phyloP scores from a whole-genome alignment of 2,329 filamentous ascomycete species.

The Pseudocercospora fuligena region DNA sequence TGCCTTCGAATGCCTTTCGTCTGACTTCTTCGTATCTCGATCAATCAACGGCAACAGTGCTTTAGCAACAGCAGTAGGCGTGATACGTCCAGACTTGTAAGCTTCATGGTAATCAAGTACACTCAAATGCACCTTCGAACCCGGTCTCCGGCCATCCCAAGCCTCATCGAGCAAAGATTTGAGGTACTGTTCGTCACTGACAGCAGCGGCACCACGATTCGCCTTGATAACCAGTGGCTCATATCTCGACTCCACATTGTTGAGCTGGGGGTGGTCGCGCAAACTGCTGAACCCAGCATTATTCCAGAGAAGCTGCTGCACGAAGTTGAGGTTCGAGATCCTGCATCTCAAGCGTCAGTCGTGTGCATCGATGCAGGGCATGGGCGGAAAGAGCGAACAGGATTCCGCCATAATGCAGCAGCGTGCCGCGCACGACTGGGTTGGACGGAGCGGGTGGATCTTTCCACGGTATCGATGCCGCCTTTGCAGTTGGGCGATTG shows the following conservation, averaged over 20 bases:
- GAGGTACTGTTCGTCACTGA: constrained; percentile 18
- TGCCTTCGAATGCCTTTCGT: constrained; percentile 68
- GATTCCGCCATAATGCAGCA: constrained; percentile 65
- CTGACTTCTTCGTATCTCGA: constrained; percentile 56
- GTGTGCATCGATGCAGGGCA: not conserved
- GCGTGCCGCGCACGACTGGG: constrained; percentile 37
- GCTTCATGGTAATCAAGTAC: constrained; percentile 76
- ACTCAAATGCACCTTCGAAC: constrained; percentile 49
- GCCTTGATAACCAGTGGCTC: constrained; percentile 63
- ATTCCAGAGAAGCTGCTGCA: constrained; percentile 71
- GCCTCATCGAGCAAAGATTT: constrained; percentile 22
- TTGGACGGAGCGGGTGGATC: constrained; percentile 15
- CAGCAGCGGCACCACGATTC: constrained; percentile 26
- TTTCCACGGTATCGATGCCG: constrained; percentile 62
- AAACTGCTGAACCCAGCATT: constrained; percentile 71
- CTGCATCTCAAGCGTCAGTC: constrained; percentile 45
- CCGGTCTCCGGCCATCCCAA: constrained; percentile 31
- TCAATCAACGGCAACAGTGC: constrained; percentile 73
- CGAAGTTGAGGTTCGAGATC: constrained; percentile 59
- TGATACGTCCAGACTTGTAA: constrained; percentile 71
- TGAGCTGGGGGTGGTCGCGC: constrained; percentile 60
- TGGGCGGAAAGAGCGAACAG: constrained; percentile 54
- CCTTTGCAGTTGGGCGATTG: constrained; percentile 23
- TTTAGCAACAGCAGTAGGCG: constrained; percentile 73
- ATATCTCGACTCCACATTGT: constrained; percentile 60